These are phyloP conservation scores for Coccomyxa sp. DNA, from an alignment of 139 green algal species.

Conservation along the genomic window DNA sequence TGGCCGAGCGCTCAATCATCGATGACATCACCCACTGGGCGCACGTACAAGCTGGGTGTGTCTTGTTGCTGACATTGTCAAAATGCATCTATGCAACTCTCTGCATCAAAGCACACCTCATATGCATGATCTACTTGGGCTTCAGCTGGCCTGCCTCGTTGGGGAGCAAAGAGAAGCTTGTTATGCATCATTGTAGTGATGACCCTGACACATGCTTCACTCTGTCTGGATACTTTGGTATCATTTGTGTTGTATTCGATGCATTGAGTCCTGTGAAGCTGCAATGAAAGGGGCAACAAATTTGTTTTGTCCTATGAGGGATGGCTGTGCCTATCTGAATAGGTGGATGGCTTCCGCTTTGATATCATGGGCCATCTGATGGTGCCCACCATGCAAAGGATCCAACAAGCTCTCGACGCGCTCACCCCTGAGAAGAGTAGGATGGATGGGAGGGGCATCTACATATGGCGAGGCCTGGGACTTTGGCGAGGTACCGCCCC, in stretches of 20 bases:
- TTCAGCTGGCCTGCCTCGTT: too few relatives aligned
- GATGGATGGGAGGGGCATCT: conserved; percentile 63
- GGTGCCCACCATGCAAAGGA: conserved; percentile 62
- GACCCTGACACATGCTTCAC: too few relatives aligned
- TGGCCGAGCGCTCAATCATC: conserved; percentile 78
- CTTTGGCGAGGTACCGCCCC: conserved; percentile 70
- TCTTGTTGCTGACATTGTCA: not conserved
- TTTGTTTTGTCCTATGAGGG: not conserved
- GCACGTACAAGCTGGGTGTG: conserved; percentile 63
- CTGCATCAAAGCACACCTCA: too few relatives aligned
- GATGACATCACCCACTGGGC: conserved; percentile 88
- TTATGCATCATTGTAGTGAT: too few relatives aligned
- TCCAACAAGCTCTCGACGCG: conserved; percentile 40
- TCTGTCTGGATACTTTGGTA: too few relatives aligned
- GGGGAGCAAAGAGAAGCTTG: too few relatives aligned
- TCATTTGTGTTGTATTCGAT: too few relatives aligned
- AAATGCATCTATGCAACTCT: too few relatives aligned
- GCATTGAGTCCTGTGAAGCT: too few relatives aligned
- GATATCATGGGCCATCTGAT: conserved; percentile 88
- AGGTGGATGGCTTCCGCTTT: conserved; percentile 76
- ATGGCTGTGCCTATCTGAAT: not conserved
- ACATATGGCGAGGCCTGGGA: conserved; percentile 91
- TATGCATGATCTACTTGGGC: too few relatives aligned
- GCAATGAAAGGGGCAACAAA: too few relatives aligned
- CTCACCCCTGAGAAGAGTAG: conserved; percentile 60